Evolutionary conservation across 306 rosid genomes (phyloP), one percentile per base, ranked within the genome.

Genomic region (Pterocarpus macrocarpus): DNA sequence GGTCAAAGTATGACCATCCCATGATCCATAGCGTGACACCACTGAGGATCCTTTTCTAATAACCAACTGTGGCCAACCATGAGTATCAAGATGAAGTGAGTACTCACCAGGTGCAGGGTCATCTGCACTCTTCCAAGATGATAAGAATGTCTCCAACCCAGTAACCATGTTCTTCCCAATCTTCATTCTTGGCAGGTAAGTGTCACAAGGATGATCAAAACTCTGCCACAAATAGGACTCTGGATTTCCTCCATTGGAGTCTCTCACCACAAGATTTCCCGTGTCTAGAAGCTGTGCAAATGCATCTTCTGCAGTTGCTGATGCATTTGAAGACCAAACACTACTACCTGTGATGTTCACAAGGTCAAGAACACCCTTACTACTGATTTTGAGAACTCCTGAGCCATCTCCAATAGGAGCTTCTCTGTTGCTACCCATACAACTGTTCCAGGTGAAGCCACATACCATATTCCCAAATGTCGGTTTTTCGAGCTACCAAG

Each of bases 371-470:
- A 44, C 4, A n/a, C 62, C 62, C 62, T 28, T 28, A 16, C 10
- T 2, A 56, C 30, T 56, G 62, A 56, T 56, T 22, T 22, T 56
- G 64, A 75, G 69, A 58, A 43, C 28, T 22, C 79, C 79, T 17
- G 47, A 53, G 38, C 64, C 15, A 43, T 59, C n/a, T 75, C 7
- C 11, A 41, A 75, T 13, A 41, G 55, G 69, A 5, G 17, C 15
- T 43, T 59, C 79, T 43, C 79, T 17, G 43, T 75, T 75, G 79
- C 79, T 11, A 75, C 79, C 79, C 79, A 75, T 43, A 43, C 8
- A 43, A 10, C 9, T 5, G 47, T 43, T 43, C 47, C 8, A 43
- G 47, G 8, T 59, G 79, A 41, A 2, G 33, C n/a, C 30, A 28
- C 33, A 57, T 69, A 78, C 75, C 75, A 78, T 15, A 69, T 33